Evolutionary conservation across 768 basidiomycete genomes (phyloP).

Genomic region (Boletales sp.): DNA sequence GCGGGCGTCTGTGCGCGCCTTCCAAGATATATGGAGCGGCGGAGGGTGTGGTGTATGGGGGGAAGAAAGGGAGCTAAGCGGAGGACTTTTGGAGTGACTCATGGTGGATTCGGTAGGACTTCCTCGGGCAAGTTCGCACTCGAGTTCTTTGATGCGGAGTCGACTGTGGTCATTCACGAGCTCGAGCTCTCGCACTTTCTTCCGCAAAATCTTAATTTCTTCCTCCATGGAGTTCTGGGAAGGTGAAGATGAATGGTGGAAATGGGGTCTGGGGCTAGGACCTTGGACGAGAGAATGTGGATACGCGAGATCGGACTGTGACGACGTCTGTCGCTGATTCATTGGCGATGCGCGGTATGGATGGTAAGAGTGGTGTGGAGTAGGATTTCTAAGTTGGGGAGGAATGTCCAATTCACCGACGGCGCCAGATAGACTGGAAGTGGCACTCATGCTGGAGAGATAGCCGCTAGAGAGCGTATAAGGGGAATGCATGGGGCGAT

Average conservation of each 20-base stretch:
- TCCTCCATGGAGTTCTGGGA: slow-evolving; percentile 35
- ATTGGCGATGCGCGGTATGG: slow-evolving; percentile 23
- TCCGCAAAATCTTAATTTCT: slow-evolving; percentile 54
- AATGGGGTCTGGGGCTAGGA: slow-evolving; percentile 17
- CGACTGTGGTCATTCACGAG: slow-evolving; percentile 50
- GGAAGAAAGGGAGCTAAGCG: slow-evolving; percentile 13
- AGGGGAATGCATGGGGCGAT: slow-evolving; percentile 29
- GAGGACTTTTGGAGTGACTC: slow-evolving; percentile 14
- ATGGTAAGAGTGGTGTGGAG: slow-evolving; percentile 25
- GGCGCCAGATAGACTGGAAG: slow-evolving; percentile 56
- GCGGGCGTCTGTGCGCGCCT: slow-evolving; percentile 69
- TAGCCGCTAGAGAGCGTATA: slow-evolving; percentile 32
- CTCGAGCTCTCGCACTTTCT: slow-evolving; percentile 61
- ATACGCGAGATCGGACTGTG: slow-evolving; percentile 19
- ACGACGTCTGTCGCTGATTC: slow-evolving; percentile 22
- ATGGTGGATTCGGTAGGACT: slow-evolving; percentile 23
- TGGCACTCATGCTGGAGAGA: slow-evolving; percentile 42
- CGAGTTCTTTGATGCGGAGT: slow-evolving; percentile 46
- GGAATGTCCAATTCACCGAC: slow-evolving; percentile 52
- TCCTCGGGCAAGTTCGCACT: slow-evolving; percentile 39
- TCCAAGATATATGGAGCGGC: slow-evolving; percentile 58
- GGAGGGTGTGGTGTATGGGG: slow-evolving; percentile 36
- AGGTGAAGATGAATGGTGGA: slow-evolving; percentile 17
- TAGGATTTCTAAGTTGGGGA: slow-evolving; percentile 29
- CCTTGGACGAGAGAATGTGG: slow-evolving; percentile 13